Evolutionary conservation across 805 yeast genomes (phyloP).

Genomic region (Metschnikowia shivogae): DNA sequence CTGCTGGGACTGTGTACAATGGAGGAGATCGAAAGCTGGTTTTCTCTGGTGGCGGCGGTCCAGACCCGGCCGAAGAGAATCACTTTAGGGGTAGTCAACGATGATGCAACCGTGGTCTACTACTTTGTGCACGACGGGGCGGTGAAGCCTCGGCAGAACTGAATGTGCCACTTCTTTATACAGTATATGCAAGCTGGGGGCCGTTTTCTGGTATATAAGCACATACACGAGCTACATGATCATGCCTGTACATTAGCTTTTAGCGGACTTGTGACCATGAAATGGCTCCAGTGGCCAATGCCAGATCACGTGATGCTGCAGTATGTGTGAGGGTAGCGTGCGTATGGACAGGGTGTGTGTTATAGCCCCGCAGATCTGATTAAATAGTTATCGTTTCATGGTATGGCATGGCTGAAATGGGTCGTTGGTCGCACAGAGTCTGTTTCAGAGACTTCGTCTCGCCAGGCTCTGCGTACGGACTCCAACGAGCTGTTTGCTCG

Average conservation of each 20-base stretch:
- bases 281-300: no score
- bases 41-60: constrained; percentile 23
- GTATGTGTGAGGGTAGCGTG: no score
- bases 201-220: constrained; percentile 3
- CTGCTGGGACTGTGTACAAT: constrained; percentile 29
- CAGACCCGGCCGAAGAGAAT: constrained; percentile 40
- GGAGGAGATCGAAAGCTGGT: constrained; percentile 37
- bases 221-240: neutral
- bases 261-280: neutral
- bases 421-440: no score
- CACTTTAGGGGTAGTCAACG: constrained; percentile 52
- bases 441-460: no score
- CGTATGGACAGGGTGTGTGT: no score
- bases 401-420: no score
- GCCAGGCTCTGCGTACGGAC: neutral
- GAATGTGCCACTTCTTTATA: neutral
- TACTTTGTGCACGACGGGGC: constrained; percentile 65
- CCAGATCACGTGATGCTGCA: no score
- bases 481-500: neutral
- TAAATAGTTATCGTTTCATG: no score
- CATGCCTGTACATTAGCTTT: neutral
- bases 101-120: constrained; percentile 69
- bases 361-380: no score
- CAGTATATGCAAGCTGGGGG: neutral
- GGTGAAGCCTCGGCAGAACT: constrained; percentile 58